Conservation (phyloP, 1,139 yeast species). For the Geotrichum aggregatum region DNA sequence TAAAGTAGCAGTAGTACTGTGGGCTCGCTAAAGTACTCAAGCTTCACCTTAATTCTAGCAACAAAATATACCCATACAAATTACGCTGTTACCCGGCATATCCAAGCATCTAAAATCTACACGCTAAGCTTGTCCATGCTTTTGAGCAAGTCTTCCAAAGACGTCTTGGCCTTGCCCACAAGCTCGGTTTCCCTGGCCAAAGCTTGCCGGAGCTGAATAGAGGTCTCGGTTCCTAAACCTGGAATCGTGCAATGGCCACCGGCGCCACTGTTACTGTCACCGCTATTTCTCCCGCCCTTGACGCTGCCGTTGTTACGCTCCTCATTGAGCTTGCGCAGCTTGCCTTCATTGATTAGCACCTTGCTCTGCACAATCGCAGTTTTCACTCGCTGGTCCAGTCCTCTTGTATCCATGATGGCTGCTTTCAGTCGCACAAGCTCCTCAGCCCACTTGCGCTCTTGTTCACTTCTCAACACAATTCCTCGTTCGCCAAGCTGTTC, state of each 20-base stretch:
- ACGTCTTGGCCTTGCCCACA: slow-evolving; percentile 4
- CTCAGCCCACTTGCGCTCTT: slow-evolving; percentile 46
- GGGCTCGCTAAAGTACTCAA: too few species aligned
- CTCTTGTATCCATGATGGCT: slow-evolving; percentile 23
- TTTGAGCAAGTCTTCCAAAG: slow-evolving; percentile 1
- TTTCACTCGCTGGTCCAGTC: slow-evolving; percentile 27
- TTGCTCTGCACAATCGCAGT: slow-evolving; percentile 22
- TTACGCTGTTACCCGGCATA: too few species aligned
- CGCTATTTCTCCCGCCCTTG: too few species aligned
- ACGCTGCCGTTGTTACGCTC: background rate
- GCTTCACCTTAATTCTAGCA: too few species aligned
- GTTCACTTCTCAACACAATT: slow-evolving; percentile 38
- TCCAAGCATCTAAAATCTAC: background rate
- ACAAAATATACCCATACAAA: background rate
- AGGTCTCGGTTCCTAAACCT: slow-evolving; percentile 4
- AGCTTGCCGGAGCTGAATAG: slow-evolving; percentile 4
- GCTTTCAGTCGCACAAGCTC: slow-evolving; percentile 40
- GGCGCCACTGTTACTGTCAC: background rate
- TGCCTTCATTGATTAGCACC: slow-evolving; percentile 3
- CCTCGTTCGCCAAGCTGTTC: slow-evolving; percentile 31
- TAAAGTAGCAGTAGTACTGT: too few species aligned
- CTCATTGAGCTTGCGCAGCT: background rate
- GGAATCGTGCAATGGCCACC: background rate
- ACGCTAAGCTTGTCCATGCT: slow-evolving; percentile 8
- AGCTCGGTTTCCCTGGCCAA: slow-evolving; percentile 2